Base-by-base conservation (phyloP, 495 filamentous ascomycete genomes). In the Podospora appendiculata region DNA sequence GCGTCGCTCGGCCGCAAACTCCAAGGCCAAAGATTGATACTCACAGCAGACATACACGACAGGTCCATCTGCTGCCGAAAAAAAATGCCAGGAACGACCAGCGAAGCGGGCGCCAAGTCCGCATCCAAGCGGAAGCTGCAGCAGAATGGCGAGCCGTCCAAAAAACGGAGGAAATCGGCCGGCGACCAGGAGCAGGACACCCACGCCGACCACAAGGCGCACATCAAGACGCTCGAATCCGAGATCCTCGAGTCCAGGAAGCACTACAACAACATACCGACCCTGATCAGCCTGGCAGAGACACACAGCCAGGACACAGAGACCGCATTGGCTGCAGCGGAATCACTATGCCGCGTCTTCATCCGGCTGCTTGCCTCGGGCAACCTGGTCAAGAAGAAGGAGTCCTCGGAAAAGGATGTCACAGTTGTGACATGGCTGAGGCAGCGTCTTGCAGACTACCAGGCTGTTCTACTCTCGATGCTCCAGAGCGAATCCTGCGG, bases 181-280 rank as follows among this genome's bases (percentile, higher is more conserved):
- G 32, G 64, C 61, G 44, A 70, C 36, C 61, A 69, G 46, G 65
- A 71, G 55, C 25, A 25, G 25, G 25, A 25, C 25, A 25, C 25
- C 25, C 2, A 25, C 2, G 59, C 66, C 48, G 67, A 73, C 51
- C 66, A 65, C 9, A 72, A 81, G 61, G 70, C 76, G 45, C 75
- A 80, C 47, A 84, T 93, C 51, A 67, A 85, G 49, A 59, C 77
- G 14, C 81, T 95, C 18, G 89, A 95, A 71, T 72, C 78, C 53
- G 82, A 89, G 55, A 87, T 95, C 45, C 75, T 85, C 52, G 83
- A 91, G 65, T 94, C 89, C 25, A 85, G 84, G 53, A 87, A 87
- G 64, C 77, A 95, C 66, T 96, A 93, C 76, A 96, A 98, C 73
- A 90, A 93, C 58, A 94, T 96, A 60, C 82, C 83, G 8, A 83